Evolutionary conservation across 768 basidiomycete genomes (phyloP).

Genomic region (Thelephora ganbajun): DNA sequence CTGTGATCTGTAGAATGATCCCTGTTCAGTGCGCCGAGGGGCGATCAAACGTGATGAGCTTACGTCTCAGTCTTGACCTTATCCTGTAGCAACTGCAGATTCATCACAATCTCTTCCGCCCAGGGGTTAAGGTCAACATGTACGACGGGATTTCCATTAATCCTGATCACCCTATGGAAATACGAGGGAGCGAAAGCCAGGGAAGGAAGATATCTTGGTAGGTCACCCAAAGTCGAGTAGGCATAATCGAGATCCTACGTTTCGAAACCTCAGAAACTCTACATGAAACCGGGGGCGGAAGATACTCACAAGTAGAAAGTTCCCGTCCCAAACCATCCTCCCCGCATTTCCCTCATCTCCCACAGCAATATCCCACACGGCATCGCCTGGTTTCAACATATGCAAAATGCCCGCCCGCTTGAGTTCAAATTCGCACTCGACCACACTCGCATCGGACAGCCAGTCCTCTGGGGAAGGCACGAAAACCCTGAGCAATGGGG

Average conservation of each 20-base stretch:
- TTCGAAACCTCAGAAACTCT: background rate
- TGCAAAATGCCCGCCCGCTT: constrained; percentile 49
- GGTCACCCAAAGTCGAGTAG: constrained; percentile 60
- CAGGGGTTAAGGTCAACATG: constrained; percentile 68
- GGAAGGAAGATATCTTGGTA: constrained; percentile 69
- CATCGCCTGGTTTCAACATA: constrained; percentile 61
- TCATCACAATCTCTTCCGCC: constrained; percentile 62
- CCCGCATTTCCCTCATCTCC: constrained; percentile 80
- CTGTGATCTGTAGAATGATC: constrained; percentile 41
- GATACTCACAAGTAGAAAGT: constrained; percentile 63
- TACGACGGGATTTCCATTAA: constrained; percentile 31
- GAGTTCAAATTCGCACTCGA: constrained; percentile 75
- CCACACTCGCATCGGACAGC: constrained; percentile 68
- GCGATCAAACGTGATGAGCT: constrained; percentile 17
- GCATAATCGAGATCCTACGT: constrained; percentile 73
- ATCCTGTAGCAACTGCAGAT: constrained; percentile 67
- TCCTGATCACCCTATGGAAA: constrained; percentile 76
- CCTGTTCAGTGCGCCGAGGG: constrained; percentile 4
- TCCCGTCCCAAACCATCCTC: constrained; percentile 81
- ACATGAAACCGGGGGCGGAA: background rate
- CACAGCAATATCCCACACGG: constrained; percentile 79
- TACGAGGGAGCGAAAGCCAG: constrained; percentile 79
- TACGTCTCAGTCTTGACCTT: constrained; percentile 70
- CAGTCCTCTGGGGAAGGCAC: constrained; percentile 81
- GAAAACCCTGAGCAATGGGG: constrained; percentile 68